Evolutionary conservation across 2,329 filamentous ascomycete species (phyloP), one percentile per base, ranked within the genome.

Genomic region (Westerdykella aurantiaca): DNA sequence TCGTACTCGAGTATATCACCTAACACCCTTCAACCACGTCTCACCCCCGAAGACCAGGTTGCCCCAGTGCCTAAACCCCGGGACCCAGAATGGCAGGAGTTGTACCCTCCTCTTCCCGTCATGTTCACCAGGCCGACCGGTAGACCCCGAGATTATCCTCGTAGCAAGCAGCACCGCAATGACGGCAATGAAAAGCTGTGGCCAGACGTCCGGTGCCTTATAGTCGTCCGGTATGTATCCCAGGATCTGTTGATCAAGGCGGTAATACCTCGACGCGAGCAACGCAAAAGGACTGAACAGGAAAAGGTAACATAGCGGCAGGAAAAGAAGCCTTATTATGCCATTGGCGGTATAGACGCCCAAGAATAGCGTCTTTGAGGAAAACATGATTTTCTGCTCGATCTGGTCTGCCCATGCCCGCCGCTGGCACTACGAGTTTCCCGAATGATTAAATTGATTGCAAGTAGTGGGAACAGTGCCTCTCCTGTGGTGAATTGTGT

Each of bases 31-130:
- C 47, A 78, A 56, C 50, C 76, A 73, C 10, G 55, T 53, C 34
- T 73, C 63, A 39, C 71, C 69, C 34, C 72, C 58, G 54, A 72
- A 68, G 16, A 71, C 60, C 51, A 72, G 66, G 50, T 80, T 75
- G 16, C 75, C 52, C 6, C 73, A 68, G 66, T 83, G 77, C 33
- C 78, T 77, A 7, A 82, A 31, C 41, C 75, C 69, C 1, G 80
- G 80, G 6, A 83, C 59, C 76, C 78, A 83, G 61, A 83, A 83
- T 22, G 78, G 77, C 17, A 75, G 51, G 44, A 70, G 61, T 58
- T 73, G 74, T 47, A 77, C 70, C 42, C 63, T 64, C 50, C 57
- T 61, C 59, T 56, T 58, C 57, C 58, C 47, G 42, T 49, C 61
- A 56, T 64, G 42, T 45, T 58, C 53, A 18, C 41, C 51, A 25